A percentile compares a stretch with the other conserved stretches of the same genome.
Conservation (phyloP, 345 rosid genomes). For the Aethionema arabicum region DNA sequence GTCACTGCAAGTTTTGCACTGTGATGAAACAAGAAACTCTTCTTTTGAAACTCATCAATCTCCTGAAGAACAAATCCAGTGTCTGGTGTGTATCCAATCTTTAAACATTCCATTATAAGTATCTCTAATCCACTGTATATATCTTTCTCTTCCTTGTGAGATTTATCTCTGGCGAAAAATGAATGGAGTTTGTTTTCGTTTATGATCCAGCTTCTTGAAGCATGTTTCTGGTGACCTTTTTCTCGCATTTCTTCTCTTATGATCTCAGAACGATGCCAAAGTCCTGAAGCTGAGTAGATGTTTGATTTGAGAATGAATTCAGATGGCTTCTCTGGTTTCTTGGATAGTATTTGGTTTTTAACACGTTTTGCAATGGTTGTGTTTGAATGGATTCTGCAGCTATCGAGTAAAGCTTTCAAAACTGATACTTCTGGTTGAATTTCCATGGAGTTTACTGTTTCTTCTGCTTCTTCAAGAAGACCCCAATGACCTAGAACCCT, state of each 20-base stretch:
- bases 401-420: constrained; percentile 75
- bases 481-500: constrained; percentile 83
- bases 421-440: constrained; percentile 53
- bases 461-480: constrained; percentile 72
- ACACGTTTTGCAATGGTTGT: constrained; percentile 54
- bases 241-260: constrained; percentile 65
- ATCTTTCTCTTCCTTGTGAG: constrained; percentile 62
- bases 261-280: constrained; percentile 74
- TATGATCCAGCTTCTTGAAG: constrained; percentile 80
- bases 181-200: constrained; percentile 49
- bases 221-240: constrained; percentile 60
- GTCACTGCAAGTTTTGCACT: constrained; percentile 86
- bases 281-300: constrained; percentile 84
- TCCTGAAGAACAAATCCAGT: constrained; percentile 89
- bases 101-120: constrained; percentile 66
- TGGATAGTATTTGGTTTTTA: constrained; percentile 52
- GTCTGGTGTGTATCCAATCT: constrained; percentile 71
- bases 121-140: constrained; percentile 70
- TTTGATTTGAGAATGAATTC: constrained; percentile 69
- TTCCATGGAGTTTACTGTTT: constrained; percentile 48
- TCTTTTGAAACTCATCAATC: constrained; percentile 80
- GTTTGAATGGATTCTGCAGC: constrained; percentile 64
- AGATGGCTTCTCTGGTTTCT: constrained; percentile 63
- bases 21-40: constrained; percentile 74
- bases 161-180: constrained; percentile 40